A percentile compares a stretch with the other conserved stretches of the same genome.
Evolutionary conservation across 1,284 basidiomycete species (phyloP).

Genomic region (Leccinum huronense): DNA sequence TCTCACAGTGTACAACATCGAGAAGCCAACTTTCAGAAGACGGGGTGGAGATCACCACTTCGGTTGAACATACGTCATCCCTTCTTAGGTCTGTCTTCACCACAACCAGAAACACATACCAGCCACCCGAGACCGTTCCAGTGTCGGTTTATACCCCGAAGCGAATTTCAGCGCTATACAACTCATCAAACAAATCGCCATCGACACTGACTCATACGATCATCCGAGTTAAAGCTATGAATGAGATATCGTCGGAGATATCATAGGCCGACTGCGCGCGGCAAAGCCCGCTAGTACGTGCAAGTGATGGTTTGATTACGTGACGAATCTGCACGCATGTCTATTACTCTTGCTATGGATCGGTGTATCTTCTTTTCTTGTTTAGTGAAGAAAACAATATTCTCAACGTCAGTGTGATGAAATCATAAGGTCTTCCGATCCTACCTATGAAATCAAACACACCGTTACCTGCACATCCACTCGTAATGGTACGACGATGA

Average conservation of each 20-base stretch:
- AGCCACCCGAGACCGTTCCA: slow-evolving; percentile 46
- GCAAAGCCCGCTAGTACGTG: too few relatives aligned
- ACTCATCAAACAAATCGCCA: slow-evolving; percentile 19
- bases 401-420: too few relatives aligned
- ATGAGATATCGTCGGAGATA: background rate
- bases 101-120: slow-evolving; percentile 25
- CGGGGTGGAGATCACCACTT: slow-evolving; percentile 43
- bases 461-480: too few relatives aligned
- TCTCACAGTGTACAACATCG: slow-evolving; percentile 43
- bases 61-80: slow-evolving; percentile 41
- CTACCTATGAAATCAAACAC: too few relatives aligned
- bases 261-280: too few relatives aligned
- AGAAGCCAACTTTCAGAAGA: slow-evolving; percentile 40
- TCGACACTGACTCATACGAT: background rate
- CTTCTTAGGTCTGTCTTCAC: slow-evolving; percentile 41
- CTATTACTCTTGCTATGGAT: too few relatives aligned
- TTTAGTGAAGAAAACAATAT: too few relatives aligned
- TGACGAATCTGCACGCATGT: too few relatives aligned
- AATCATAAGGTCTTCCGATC: too few relatives aligned
- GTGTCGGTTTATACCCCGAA: slow-evolving; percentile 43
- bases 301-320: too few relatives aligned
- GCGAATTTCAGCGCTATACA: slow-evolving; percentile 26
- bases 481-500: too few relatives aligned
- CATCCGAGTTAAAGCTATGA: background rate
- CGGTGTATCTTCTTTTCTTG: too few relatives aligned